Evolutionary conservation across 192 early-diverging fungal genomes (phyloP), one percentile per base, ranked within the genome.

Genomic region (Coemansia reversa): DNA sequence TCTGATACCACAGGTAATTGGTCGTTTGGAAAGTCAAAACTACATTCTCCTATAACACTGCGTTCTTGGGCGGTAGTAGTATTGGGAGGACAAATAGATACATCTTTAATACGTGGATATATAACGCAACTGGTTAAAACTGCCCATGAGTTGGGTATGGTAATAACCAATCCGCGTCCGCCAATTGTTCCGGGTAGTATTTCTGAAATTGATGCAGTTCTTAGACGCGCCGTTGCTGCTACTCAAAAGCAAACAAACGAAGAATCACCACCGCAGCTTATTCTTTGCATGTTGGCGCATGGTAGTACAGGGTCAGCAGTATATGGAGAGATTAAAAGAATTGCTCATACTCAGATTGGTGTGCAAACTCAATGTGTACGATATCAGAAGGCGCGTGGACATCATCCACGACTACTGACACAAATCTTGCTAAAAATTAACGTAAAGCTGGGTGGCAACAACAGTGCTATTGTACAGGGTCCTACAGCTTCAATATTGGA

Each of bases 381-480:
- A 19, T 56, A 69, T n/a, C 27, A 7, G 7, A 50, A 75, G 18
- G 65, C 60, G 22, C 32, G 59, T 2, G 61, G 51, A 9, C 57
- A 62, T 22, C 65, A 28, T n/a, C 22, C 64, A 9, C 58, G 49
- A 51, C 69, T 84, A 14, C 29, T 72, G 18, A 58, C 56, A 8
- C 62, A 69, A 22, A 7, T 87, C 0, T 58, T 57, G 25, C 62
- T 88, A 24, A 90, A 90, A 59, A 73, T 88, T 53, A 90, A 90
- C 69, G 70, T 77, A 12, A 90, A 90, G 67, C 76, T 90, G 14
- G 88, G 88, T 45, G 88, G 88, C 66, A 20, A 84, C 87, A 18
- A 60, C 59, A 7, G 60, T n/a, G 9, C 51, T 86, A 7, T 32
- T 69, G n/a, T 1, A 51, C 12, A 19, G n/a, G 23, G 14, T 9